These are phyloP conservation scores for Spathaspora girioi DNA, from an alignment of 805 yeast species.

Conservation along the genomic window DNA sequence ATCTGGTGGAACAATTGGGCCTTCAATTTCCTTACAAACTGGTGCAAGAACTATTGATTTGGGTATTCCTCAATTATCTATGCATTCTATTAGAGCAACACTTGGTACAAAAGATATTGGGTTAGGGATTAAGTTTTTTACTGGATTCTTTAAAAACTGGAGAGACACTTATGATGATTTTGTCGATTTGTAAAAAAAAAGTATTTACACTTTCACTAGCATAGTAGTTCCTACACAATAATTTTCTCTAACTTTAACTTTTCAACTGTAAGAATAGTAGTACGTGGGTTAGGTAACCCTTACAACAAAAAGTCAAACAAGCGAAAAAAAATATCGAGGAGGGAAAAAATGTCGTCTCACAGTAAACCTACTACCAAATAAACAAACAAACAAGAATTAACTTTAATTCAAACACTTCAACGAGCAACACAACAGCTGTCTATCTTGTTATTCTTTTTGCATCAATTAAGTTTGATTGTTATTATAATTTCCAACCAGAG, in stretches of 20 bases:
- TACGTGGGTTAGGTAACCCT: no score
- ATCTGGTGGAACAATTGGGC: conserved; percentile 90
- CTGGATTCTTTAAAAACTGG: conserved; percentile 68
- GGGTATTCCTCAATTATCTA: conserved; percentile 79
- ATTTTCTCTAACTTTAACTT: no score
- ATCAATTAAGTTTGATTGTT: not conserved
- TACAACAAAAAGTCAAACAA: not conserved
- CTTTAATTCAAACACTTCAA: not conserved
- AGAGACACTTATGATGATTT: conserved; percentile 51
- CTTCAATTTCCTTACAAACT: conserved; percentile 55
- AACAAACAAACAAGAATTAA: not conserved
- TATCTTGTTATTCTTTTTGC: not conserved
- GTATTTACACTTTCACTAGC: not conserved
- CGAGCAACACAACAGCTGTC: not conserved
- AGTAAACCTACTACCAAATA: not conserved
- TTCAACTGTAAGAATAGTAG: no score
- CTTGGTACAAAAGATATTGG: conserved; percentile 77
- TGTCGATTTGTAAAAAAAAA: conserved; percentile 35
- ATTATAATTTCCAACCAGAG: not conserved
- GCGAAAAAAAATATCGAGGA: not conserved
- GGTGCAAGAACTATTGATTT: conserved; percentile 77
- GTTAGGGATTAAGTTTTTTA: conserved; percentile 67
- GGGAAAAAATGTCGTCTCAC: not conserved
- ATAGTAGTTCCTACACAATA: no score
- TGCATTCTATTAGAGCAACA: conserved; percentile 85